Evolutionary conservation across 2,329 filamentous ascomycete genomes (phyloP), one percentile per base, ranked within the genome.

Genomic region (Tolypocladium endophyticum): DNA sequence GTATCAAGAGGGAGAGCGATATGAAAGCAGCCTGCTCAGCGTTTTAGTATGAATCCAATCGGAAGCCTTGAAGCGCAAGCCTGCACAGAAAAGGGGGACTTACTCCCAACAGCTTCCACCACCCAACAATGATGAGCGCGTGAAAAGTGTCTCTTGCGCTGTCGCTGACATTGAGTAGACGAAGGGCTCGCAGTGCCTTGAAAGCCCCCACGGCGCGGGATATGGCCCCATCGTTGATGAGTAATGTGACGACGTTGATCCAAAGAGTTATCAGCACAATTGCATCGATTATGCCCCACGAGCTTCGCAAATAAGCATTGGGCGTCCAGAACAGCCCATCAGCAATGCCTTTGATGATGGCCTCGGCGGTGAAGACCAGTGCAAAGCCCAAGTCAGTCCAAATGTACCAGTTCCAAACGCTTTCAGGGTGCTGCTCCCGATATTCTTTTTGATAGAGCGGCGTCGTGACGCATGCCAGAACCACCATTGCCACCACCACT

Each of bases 281-380:
- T 0, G 88, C 91, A 70, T 99, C 94, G 64, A 99, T 97, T 62
- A 96, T 87, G 8, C 94, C 95, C 94, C 94, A 99, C 0, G 92
- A 93, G 69, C 93, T 93, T 67, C 94, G 87, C 71, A 97, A 91
- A 71, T 96, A 99, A 3, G 95, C 95, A 73, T 99, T 97, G 0
- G 94, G 94, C 0, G 94, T 97, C 85, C 90, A 97, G 71, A 97
- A 89, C 67, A 96, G 89, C 9, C 94, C 94, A 75, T 99, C 94
- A 0, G 94, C 94, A 67, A 99, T 86, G 59, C 96, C 87, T 72
- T 99, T 99, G 76, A 99, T 92, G 7, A 86, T 69, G 0, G 92
- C 91, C 73, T 99, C 94, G 8, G 90, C 70, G 0, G 88, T 89
- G 75, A 99, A 99, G 18, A 99, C 74, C 1, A 88, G 73, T 2